Percentiles rank a stretch among this genome's conserved stretches.
These are phyloP conservation scores for Discostella pseudostelligera DNA, from an alignment of 108 stramenopile genomes.

Conservation along the genomic window DNA sequence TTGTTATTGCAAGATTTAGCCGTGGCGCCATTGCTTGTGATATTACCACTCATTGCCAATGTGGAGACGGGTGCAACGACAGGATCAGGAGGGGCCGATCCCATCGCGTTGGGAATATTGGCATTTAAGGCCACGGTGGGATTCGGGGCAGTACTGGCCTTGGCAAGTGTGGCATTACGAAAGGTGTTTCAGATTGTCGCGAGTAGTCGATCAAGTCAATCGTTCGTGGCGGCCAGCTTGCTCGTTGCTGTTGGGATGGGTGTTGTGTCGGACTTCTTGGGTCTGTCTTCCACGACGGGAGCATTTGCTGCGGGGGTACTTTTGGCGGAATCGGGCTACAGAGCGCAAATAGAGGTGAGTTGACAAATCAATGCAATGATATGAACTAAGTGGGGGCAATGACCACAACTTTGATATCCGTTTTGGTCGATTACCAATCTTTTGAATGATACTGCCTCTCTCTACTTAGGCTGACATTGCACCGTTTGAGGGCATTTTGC, in stretches of 20 bases:
- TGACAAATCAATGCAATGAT: neutral
- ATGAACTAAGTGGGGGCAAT: neutral
- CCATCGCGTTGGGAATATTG: conserved; percentile 52
- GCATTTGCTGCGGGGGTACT: conserved; percentile 84
- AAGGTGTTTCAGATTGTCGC: conserved; percentile 76
- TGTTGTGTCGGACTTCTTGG: conserved; percentile 55
- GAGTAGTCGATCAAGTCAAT: conserved; percentile 60
- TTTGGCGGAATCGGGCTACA: conserved; percentile 64
- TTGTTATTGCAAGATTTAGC: conserved; percentile 73
- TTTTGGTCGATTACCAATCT: too few species aligned
- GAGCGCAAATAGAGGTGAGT: conserved; percentile 67
- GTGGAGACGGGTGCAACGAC: conserved; percentile 41
- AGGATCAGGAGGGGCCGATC: conserved; percentile 39
- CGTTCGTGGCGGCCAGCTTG: conserved; percentile 71
- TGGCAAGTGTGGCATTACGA: conserved; percentile 52
- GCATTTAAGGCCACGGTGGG: conserved; percentile 71
- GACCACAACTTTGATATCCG: too few species aligned
- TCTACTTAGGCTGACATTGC: conserved; percentile 66
- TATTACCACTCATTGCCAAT: conserved; percentile 61
- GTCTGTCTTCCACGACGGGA: conserved; percentile 64
- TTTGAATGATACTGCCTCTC: neutral
- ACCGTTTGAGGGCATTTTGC: conserved; percentile 79
- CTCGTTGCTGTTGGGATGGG: conserved; percentile 80
- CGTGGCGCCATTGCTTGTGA: conserved; percentile 71
- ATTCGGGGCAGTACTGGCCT: conserved; percentile 59